Evolutionary conservation across 2,329 filamentous ascomycete genomes (phyloP), one percentile per base, ranked within the genome.

Genomic region (Trichoderma koningiopsis): DNA sequence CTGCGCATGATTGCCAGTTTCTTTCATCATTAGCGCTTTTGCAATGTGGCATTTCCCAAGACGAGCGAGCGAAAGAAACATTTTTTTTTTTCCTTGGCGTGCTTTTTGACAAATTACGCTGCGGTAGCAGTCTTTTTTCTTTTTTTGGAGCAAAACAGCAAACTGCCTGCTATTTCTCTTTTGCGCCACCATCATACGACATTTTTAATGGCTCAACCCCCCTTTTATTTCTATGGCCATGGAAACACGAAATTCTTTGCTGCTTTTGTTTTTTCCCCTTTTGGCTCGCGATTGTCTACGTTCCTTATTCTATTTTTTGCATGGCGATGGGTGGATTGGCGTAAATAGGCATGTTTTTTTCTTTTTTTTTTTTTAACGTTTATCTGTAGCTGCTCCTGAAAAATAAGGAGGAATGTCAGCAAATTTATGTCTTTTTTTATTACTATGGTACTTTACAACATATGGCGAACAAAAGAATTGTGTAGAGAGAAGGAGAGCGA

Each of bases 121-220:
- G 3, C 43, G 22, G 43, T 40, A 52, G n/a, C 55, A 33, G 7
- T 10, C 13, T 27, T 47, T 31, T 11, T 27, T 27, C 4, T 27
- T 27, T 27, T n/a, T 27, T 31, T n/a, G 19, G 40, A 33, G 4
- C 52, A 43, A 49, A 11, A 24, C 7, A 67, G 24, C n/a, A 37
- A 58, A n/a, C 33, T 58, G 55, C 55, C 33, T 58, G 55, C 55
- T 37, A 24, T 22, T 24, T 58, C 11, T 43, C 27, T 13, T n/a
- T 14, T 31, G 40, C 24, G 22, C 40, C 27, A 29, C 65, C 47
- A 61, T 47, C 43, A 59, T 57, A 59, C 31, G n/a, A 52, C 53
- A 60, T 70, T 68, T 40, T 57, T 70, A 69, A 70, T 64, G 59
- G 33, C 53, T 68, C 13, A 11, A 16, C 11, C 33, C 4, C 31